A percentile compares a stretch with the other conserved stretches of the same genome.
phyloP scores from a whole-genome alignment of 805 yeast species.

The Isabelozyma rhagii region DNA sequence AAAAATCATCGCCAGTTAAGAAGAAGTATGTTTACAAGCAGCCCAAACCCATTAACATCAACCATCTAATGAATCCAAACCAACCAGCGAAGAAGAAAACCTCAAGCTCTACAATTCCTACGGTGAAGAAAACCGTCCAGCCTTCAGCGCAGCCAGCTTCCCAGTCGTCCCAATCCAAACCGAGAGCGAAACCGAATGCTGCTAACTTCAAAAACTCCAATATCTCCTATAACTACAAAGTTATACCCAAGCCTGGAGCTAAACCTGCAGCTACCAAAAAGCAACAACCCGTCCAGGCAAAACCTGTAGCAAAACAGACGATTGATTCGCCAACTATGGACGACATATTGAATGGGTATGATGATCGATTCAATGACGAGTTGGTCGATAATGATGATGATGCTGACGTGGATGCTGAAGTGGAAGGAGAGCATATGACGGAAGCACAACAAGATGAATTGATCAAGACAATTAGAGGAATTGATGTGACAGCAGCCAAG shows the following conservation, averaged over 20 bases:
- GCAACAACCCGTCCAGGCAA: slow-evolving; percentile 3
- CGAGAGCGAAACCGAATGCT: slow-evolving; percentile 7
- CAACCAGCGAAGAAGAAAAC: slow-evolving; percentile 4
- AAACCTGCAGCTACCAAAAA: slow-evolving; percentile 1
- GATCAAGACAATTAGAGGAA: slow-evolving; percentile 56
- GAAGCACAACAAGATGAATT: slow-evolving; percentile 34
- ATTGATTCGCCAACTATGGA: slow-evolving; percentile 24
- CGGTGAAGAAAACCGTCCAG: slow-evolving; percentile 2
- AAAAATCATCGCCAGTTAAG: slow-evolving; percentile 1
- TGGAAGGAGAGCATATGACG: slow-evolving; percentile 8
- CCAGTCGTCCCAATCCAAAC: slow-evolving; percentile 5
- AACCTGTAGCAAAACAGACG: background rate
- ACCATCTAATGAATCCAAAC: slow-evolving; percentile 26
- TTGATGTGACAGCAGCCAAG: slow-evolving; percentile 73
- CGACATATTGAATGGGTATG: slow-evolving; percentile 19
- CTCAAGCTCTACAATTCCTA: background rate
- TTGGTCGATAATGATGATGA: slow-evolving; percentile 13
- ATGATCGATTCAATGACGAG: slow-evolving; percentile 12
- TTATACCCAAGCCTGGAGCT: slow-evolving; percentile 4
- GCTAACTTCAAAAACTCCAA: slow-evolving; percentile 18
- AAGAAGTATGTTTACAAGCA: slow-evolving; percentile 31
- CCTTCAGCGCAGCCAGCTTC: slow-evolving; percentile 3
- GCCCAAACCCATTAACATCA: slow-evolving; percentile 38
- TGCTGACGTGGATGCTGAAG: slow-evolving; percentile 5
- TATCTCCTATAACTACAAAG: slow-evolving; percentile 28